phyloP scores from a whole-genome alignment of 257 asterid genomes.

The Petrea volubilis region DNA sequence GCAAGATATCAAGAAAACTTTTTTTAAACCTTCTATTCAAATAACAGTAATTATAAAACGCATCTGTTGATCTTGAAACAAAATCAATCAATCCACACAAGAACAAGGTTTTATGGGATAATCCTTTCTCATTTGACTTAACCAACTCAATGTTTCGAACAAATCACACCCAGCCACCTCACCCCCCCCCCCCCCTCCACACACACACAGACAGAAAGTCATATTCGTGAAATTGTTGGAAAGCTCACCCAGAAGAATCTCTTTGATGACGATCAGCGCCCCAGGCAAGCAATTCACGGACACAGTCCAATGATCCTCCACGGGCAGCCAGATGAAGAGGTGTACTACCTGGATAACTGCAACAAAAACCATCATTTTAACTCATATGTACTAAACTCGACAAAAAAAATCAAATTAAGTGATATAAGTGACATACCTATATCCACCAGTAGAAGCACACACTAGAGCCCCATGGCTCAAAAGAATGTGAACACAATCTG shows the following conservation, averaged over 20 bases:
- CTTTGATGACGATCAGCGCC: constrained; percentile 80
- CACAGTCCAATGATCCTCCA: constrained; percentile 79
- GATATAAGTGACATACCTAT: constrained; percentile 40
- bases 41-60: not conserved
- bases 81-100: not conserved
- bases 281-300: constrained; percentile 79
- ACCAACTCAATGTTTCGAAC: not conserved
- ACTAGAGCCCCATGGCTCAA: constrained; percentile 75
- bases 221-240: not conserved
- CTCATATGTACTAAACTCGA: not conserved
- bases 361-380: constrained; percentile 1
- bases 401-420: constrained; percentile 13
- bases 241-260: constrained; percentile 72
- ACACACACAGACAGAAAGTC: too few relatives aligned
- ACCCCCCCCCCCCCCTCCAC: too few relatives aligned
- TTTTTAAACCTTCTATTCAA: not conserved
- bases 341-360: constrained; percentile 71
- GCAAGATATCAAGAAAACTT: too few relatives aligned
- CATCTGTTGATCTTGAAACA: not conserved
- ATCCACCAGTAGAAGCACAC: constrained; percentile 70
- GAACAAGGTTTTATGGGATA: not conserved
- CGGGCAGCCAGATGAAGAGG: constrained; percentile 91
- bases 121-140: not conserved
- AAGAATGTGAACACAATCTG: constrained; percentile 65
- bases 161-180: too few relatives aligned